Percentiles rank a stretch among this genome's conserved stretches.
phyloP scores from a whole-genome alignment of 1,139 yeast genomes.

The Hyphopichia fennica region DNA sequence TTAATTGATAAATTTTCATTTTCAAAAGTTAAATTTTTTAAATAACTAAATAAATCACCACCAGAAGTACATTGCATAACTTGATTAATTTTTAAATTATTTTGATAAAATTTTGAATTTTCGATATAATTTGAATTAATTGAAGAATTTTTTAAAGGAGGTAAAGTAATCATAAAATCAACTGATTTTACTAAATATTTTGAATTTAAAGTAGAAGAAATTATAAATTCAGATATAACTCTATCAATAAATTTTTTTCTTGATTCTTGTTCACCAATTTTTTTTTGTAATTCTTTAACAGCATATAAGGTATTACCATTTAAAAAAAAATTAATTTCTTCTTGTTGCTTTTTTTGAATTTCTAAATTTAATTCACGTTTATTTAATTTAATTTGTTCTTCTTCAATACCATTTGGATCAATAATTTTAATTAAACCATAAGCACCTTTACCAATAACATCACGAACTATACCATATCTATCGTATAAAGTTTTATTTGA shows the following conservation, averaged over 20 bases:
- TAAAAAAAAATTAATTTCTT: constrained; percentile 3
- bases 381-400: constrained; percentile 14
- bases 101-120: neutral
- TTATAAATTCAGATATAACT: constrained; percentile 74
- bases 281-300: constrained; percentile 59
- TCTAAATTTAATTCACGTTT: constrained; percentile 6
- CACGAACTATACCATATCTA: constrained; percentile 78
- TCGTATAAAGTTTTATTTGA: constrained; percentile 38
- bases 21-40: constrained; percentile 18
- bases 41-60: constrained; percentile 59
- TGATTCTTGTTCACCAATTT: constrained; percentile 46
- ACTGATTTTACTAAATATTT: constrained; percentile 68
- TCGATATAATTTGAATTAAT: neutral
- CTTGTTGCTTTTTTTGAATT: constrained; percentile 1
- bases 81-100: constrained; percentile 57
- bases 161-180: constrained; percentile 55
- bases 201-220: constrained; percentile 68
- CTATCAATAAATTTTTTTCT: constrained; percentile 63
- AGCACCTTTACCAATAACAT: constrained; percentile 80
- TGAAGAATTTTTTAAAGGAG: constrained; percentile 8
- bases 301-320: constrained; percentile 58
- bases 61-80: constrained; percentile 80
- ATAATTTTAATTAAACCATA: constrained; percentile 78
- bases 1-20: constrained; percentile 32
- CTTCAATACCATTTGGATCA: constrained; percentile 47